These are phyloP conservation scores for Boechera stricta DNA, from an alignment of 345 rosid species.

Conservation along the genomic window DNA sequence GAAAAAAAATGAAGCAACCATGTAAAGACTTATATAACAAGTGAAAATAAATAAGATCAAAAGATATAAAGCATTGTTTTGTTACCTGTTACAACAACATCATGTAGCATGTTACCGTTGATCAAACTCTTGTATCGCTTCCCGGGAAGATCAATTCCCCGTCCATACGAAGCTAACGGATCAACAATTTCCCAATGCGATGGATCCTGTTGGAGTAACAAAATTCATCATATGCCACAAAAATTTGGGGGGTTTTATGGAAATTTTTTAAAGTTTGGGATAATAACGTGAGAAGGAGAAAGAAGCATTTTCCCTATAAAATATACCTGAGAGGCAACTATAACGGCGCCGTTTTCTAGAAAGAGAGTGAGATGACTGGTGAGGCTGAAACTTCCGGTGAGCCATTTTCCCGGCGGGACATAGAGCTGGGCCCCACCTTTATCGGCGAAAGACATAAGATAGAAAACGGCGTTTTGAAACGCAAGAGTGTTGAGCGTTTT, in stretches of 20 bases:
- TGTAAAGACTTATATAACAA: too few species aligned
- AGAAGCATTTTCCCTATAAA: background rate
- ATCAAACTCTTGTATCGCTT: conserved; percentile 57
- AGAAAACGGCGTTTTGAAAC: conserved; percentile 58
- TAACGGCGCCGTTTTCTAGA: conserved; percentile 59
- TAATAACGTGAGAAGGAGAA: background rate
- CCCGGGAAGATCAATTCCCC: conserved; percentile 56
- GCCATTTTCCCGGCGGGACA: conserved; percentile 61
- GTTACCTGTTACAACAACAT: conserved; percentile 63
- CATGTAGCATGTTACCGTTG: conserved; percentile 50
- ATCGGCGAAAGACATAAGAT: conserved; percentile 55
- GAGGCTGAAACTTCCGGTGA: conserved; percentile 61
- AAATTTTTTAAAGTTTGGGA: background rate
- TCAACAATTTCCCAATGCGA: conserved; percentile 56
- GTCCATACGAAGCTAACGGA: conserved; percentile 63
- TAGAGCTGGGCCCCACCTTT: conserved; percentile 66
- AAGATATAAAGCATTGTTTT: background rate
- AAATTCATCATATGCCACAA: conserved; percentile 1
- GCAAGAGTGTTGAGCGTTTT: conserved; percentile 60
- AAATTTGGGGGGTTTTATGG: too few species aligned
- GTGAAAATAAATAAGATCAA: too few species aligned
- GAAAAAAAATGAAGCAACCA: background rate
- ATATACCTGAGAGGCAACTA: conserved; percentile 58
- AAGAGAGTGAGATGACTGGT: conserved; percentile 63
- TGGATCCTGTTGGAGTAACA: conserved; percentile 48